Evolutionary conservation across 768 basidiomycete genomes (phyloP).

Genomic region (Erythrobasidium yunnanense): DNA sequence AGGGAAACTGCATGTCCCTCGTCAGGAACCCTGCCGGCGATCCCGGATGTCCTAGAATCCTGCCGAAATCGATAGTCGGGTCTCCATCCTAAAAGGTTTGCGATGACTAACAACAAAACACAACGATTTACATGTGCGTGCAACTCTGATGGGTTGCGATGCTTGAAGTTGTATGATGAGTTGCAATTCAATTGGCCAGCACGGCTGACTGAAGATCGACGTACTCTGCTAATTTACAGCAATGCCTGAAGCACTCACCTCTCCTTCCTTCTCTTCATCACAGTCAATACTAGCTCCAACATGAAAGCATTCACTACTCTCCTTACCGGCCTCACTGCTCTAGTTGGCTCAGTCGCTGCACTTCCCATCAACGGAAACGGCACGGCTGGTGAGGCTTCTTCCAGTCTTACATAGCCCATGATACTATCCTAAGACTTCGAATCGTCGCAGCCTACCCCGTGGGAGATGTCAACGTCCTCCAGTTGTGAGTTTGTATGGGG

Average conservation of each 20-base stretch:
- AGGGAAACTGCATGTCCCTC: no score
- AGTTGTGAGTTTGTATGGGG: conserved; percentile 11
- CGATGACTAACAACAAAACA: no score
- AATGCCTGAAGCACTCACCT: neutral
- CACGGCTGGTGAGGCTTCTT: neutral
- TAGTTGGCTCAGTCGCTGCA: neutral
- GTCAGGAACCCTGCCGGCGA: no score
- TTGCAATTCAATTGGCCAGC: no score
- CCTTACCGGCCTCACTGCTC: neutral
- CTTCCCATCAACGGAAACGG: conserved; percentile 23
- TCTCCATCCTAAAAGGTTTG: no score
- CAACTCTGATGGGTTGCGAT: no score
- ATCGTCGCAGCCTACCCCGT: neutral
- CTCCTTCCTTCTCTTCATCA: neutral
- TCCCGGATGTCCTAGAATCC: no score
- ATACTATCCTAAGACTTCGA: neutral
- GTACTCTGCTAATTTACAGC: neutral
- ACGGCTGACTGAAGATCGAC: no score
- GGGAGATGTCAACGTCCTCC: conserved; percentile 4
- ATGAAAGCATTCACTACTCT: conserved; percentile 10
- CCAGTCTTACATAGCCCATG: neutral
- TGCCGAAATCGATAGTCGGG: no score
- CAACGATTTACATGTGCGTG: no score
- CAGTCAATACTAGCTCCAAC: neutral
- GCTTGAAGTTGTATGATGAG: no score